These are phyloP conservation scores for Fomitopsis pinicola DNA, from an alignment of 1,284 basidiomycete genomes.

Conservation along the genomic window DNA sequence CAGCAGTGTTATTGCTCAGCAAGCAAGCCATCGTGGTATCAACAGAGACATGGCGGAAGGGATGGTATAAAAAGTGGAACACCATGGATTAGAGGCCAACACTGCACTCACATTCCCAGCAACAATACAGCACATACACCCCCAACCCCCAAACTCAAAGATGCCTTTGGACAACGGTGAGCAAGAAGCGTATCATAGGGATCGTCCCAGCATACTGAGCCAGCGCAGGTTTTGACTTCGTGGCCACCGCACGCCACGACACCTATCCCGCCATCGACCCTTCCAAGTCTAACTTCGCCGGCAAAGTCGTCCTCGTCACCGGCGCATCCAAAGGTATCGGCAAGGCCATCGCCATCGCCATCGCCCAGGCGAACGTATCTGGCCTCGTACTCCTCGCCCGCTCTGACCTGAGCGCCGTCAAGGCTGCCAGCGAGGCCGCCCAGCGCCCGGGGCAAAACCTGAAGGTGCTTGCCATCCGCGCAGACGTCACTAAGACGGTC, in stretches of 20 bases:
- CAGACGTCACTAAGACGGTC: not conserved
- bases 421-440: slow-evolving; percentile 3
- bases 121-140: no score
- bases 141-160: no score
- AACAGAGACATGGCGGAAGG: no score
- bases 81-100: no score
- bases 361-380: slow-evolving; percentile 2
- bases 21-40: no score
- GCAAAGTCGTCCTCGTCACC: slow-evolving; percentile 1
- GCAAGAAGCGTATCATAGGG: no score
- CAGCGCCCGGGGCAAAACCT: not conserved
- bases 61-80: no score
- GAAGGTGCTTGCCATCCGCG: slow-evolving; percentile 3
- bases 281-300: not conserved
- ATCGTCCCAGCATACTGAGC: not conserved
- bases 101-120: no score
- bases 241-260: not conserved
- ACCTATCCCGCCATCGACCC: slow-evolving; percentile 3
- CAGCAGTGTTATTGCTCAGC: no score
- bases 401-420: slow-evolving; percentile 2
- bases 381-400: slow-evolving; percentile 3
- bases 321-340: slow-evolving; percentile 1
- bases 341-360: not conserved
- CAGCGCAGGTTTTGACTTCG: not conserved
- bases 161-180: no score